phyloP scores from a whole-genome alignment of 495 filamentous ascomycete species.

The Sabuloglossum arenarium region DNA sequence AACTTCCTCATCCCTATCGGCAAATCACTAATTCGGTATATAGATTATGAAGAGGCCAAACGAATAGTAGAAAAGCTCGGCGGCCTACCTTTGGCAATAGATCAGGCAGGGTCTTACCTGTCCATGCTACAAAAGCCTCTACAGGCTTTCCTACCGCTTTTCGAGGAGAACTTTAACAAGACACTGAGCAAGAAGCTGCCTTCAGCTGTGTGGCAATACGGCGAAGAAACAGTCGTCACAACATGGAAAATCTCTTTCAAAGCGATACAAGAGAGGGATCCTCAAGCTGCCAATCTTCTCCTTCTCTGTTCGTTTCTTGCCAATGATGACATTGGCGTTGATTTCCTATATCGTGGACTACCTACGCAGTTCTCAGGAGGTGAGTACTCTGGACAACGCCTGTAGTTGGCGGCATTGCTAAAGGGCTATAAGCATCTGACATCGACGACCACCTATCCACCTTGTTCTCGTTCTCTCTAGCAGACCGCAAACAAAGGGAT shows the following conservation, averaged over 20 bases:
- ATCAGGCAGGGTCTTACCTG: slow-evolving; percentile 8
- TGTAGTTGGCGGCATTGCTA: background rate
- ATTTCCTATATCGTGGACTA: background rate
- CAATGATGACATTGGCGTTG: background rate
- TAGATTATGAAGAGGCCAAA: slow-evolving; percentile 1
- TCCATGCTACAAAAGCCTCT: background rate
- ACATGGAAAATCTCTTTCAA: slow-evolving; percentile 1
- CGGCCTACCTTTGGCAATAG: slow-evolving; percentile 8
- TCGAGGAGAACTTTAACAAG: background rate
- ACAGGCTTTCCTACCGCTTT: background rate
- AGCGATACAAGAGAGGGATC: background rate
- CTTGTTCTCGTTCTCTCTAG: background rate
- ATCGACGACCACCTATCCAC: background rate
- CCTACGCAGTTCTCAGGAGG: background rate
- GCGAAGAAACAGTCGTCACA: background rate
- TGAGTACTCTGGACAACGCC: background rate
- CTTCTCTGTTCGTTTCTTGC: background rate
- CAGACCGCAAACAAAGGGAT: background rate
- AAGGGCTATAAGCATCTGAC: background rate
- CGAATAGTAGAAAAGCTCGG: slow-evolving; percentile 5
- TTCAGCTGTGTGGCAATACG: background rate
- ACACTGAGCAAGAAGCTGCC: background rate
- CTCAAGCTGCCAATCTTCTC: background rate
- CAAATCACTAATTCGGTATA: too few species aligned
- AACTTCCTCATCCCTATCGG: background rate